phyloP scores from a whole-genome alignment of 805 yeast genomes.

The Komagataella populi region DNA sequence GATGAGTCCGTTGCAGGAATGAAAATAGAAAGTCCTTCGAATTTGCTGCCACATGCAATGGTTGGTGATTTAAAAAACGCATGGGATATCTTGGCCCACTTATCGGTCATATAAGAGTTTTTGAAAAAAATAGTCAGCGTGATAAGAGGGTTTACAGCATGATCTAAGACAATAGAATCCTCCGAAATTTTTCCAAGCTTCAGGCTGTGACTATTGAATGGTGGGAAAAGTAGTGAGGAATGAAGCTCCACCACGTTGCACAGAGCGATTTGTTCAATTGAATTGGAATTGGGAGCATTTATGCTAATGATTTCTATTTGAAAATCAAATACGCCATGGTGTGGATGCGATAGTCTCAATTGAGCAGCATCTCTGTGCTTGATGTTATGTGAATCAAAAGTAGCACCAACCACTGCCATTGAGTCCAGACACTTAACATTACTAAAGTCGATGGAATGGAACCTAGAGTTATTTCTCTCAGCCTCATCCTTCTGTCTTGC shows the following conservation, averaged over 20 bases:
- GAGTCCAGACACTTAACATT: slow-evolving; percentile 4
- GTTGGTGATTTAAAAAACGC: slow-evolving; percentile 7
- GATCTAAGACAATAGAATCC: background rate
- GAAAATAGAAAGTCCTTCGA: background rate
- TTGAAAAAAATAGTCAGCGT: too few species aligned
- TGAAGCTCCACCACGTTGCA: slow-evolving; percentile 16
- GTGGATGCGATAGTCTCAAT: slow-evolving; percentile 4
- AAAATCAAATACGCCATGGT: background rate
- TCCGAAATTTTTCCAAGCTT: slow-evolving; percentile 3
- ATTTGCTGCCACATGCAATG: slow-evolving; percentile 3
- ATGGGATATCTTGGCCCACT: slow-evolving; percentile 5
- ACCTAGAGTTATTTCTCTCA: slow-evolving; percentile 9
- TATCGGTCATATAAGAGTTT: background rate
- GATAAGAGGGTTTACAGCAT: background rate
- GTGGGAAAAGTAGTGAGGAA: slow-evolving; percentile 19
- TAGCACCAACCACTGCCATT: slow-evolving; percentile 4
- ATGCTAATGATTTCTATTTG: slow-evolving; percentile 3
- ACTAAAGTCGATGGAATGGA: slow-evolving; percentile 5
- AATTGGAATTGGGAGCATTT: slow-evolving; percentile 1
- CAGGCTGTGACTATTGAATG: slow-evolving; percentile 16
- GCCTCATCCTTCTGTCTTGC: slow-evolving; percentile 12
- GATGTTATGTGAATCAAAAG: slow-evolving; percentile 3
- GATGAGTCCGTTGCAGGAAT: background rate
- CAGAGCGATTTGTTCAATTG: slow-evolving; percentile 10
- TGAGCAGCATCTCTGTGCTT: slow-evolving; percentile 2